These are phyloP conservation scores for Kalanchoe fedtschenkoi DNA, from an alignment of 164 flowering plant species.

Conservation along the genomic window DNA sequence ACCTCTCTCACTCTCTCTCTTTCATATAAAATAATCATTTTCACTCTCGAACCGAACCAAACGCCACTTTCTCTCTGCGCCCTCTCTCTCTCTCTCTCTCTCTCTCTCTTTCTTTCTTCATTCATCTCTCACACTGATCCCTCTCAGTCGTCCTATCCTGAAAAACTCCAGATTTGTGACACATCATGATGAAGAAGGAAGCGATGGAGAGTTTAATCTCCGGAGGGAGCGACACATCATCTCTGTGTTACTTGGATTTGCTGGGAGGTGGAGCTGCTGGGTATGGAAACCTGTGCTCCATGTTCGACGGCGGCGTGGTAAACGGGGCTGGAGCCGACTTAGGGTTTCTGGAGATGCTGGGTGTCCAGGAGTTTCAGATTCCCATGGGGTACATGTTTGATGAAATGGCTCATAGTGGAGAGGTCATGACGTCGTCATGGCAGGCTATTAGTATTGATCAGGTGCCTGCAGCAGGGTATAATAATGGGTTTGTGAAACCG, in stretches of 20 bases:
- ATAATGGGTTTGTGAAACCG: not conserved
- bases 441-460: not conserved
- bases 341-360: slow-evolving; percentile 8
- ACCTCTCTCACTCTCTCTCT: not conserved
- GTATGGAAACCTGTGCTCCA: not conserved
- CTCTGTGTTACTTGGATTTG: not conserved
- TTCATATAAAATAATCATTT: not conserved
- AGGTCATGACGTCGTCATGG: not conserved
- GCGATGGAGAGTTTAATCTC: not conserved
- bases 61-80: slow-evolving; percentile 1
- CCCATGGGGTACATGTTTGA: not conserved
- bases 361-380: not conserved
- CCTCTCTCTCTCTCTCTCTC: not conserved
- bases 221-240: not conserved
- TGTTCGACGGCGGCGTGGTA: not conserved
- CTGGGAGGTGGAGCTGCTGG: not conserved
- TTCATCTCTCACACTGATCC: not conserved
- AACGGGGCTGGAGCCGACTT: not conserved
- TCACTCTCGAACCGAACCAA: not conserved
- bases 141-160: not conserved
- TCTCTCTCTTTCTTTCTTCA: not conserved
- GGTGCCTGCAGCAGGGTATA: not conserved
- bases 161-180: not conserved
- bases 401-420: not conserved
- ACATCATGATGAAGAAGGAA: not conserved